These are phyloP conservation scores for Agrostemma githago DNA, from an alignment of 148 eudicot species.

Conservation along the genomic window DNA sequence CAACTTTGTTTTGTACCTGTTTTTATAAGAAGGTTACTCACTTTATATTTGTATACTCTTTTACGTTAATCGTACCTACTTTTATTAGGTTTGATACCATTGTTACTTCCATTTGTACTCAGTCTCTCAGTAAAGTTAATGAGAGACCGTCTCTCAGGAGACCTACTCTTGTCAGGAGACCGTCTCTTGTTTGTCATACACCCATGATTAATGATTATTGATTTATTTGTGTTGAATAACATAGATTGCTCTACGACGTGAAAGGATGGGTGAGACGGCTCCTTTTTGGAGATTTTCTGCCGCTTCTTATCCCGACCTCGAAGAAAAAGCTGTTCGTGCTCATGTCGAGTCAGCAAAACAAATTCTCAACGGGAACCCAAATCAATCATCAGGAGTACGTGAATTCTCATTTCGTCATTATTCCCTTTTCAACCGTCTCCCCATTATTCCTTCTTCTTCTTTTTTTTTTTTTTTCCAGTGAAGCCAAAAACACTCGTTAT, in stretches of 20 bases:
- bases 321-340: slow-evolving; percentile 27
- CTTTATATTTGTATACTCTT: too few relatives aligned
- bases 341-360: slow-evolving; percentile 25
- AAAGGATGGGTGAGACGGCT: slow-evolving; percentile 79
- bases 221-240: slow-evolving; percentile 19
- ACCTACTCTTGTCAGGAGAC: too few relatives aligned
- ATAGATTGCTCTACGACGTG: slow-evolving; percentile 82
- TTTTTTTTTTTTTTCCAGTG: neutral
- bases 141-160: too few relatives aligned
- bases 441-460: neutral
- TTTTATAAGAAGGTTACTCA: too few relatives aligned
- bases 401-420: neutral
- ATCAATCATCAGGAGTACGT: slow-evolving; percentile 45
- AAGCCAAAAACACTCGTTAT: too few relatives aligned
- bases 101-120: too few relatives aligned
- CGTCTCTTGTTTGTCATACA: too few relatives aligned
- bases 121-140: too few relatives aligned
- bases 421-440: neutral
- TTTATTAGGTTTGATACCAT: too few relatives aligned
- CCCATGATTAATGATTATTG: neutral
- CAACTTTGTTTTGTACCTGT: too few relatives aligned
- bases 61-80: too few relatives aligned
- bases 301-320: slow-evolving; percentile 87
- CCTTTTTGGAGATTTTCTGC: slow-evolving; percentile 96
- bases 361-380: slow-evolving; percentile 31